Conservation (phyloP, 768 basidiomycete species). For the Collybia sordida region DNA sequence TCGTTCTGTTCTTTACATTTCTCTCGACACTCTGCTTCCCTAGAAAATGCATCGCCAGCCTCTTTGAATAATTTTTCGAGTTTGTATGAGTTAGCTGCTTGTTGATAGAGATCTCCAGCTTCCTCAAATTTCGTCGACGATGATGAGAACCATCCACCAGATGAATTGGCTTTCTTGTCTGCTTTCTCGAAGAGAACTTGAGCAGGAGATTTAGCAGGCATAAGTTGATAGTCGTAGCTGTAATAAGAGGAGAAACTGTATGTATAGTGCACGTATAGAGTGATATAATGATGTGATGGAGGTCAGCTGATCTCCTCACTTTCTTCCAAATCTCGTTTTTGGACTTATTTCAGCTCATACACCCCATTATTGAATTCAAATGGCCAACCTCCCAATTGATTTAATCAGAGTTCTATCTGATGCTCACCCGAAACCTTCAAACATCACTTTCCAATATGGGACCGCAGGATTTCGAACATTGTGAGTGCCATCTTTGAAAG, state of each 20-base stretch:
- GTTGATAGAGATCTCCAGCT: conserved; percentile 92
- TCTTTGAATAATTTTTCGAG: conserved; percentile 91
- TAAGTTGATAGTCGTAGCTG: conserved; percentile 23
- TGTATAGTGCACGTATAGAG: not conserved
- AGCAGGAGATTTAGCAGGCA: conserved; percentile 78
- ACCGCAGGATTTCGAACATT: conserved; percentile 93
- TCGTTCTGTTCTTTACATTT: conserved; percentile 86
- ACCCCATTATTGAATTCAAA: conserved; percentile 5
- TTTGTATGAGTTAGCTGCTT: conserved; percentile 92
- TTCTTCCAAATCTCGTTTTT: too few relatives aligned
- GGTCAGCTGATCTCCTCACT: too few relatives aligned
- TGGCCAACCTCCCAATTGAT: conserved; percentile 39
- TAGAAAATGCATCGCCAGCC: conserved; percentile 88
- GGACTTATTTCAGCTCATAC: too few relatives aligned
- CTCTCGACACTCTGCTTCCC: conserved; percentile 94
- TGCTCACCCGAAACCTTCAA: conserved; percentile 69
- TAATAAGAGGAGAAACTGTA: too few relatives aligned
- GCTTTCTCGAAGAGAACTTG: conserved; percentile 81
- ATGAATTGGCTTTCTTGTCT: conserved; percentile 87
- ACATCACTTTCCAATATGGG: conserved; percentile 80
- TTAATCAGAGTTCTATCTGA: conserved; percentile 51
- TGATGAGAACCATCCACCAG: conserved; percentile 87
- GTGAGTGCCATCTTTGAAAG: conserved; percentile 44
- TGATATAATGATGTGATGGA: too few relatives aligned
- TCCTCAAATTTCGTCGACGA: conserved; percentile 87